phyloP scores from a whole-genome alignment of 768 basidiomycete genomes.

The Lactarius indigo region DNA sequence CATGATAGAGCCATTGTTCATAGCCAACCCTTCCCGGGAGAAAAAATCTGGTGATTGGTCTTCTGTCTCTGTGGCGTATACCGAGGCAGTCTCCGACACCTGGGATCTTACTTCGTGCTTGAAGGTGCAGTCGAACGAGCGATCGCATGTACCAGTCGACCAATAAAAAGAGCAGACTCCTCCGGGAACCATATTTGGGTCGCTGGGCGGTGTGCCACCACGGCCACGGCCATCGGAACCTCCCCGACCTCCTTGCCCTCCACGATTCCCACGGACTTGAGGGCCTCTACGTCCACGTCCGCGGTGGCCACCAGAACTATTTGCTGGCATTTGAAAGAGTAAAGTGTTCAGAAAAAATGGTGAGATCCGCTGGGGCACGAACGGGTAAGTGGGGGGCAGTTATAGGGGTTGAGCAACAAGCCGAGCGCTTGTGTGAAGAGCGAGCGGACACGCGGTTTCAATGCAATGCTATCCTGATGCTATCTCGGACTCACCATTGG shows the following conservation, averaged over 20 bases:
- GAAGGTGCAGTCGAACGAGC: conserved; percentile 30
- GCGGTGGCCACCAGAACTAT: background rate
- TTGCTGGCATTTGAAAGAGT: conserved; percentile 11
- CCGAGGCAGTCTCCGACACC: background rate
- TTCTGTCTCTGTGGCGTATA: background rate
- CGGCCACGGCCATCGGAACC: conserved; percentile 22
- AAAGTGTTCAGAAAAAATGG: background rate
- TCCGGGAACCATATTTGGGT: conserved; percentile 19
- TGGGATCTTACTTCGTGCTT: conserved; percentile 26
- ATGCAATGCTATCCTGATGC: background rate
- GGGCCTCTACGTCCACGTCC: conserved; percentile 4
- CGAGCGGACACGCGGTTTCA: background rate
- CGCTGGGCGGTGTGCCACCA: conserved; percentile 7
- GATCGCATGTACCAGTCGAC: conserved; percentile 30
- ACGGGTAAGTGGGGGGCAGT: background rate
- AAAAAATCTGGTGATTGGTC: conserved; percentile 26
- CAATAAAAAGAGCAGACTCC: conserved; percentile 32
- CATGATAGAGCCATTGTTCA: conserved; percentile 21
- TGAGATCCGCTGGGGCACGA: background rate
- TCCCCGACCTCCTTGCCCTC: conserved; percentile 15
- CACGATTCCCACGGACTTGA: conserved; percentile 12
- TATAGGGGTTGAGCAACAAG: background rate
- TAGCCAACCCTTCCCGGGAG: conserved; percentile 26
- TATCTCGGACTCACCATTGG: background rate
- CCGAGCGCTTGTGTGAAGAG: background rate